Conservation (phyloP, 192 early-diverging fungal genomes). For the Podila epicladia region DNA sequence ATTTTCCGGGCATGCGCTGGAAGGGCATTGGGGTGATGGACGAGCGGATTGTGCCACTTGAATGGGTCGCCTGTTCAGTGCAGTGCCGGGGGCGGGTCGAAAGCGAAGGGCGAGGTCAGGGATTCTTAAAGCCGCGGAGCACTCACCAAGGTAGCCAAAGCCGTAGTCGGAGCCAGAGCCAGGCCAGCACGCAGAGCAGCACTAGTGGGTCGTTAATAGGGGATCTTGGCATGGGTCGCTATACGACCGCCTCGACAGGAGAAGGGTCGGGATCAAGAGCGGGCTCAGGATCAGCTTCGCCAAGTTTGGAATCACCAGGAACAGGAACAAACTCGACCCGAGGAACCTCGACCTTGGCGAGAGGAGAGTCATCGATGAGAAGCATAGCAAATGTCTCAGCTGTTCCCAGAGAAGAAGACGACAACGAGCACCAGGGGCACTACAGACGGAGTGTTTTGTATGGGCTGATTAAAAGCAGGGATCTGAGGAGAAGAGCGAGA, state of each 20-base stretch:
- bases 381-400: not conserved
- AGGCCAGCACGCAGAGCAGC: not conserved
- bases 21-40: constrained; percentile 52
- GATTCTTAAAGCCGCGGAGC: not conserved
- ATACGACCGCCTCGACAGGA: not conserved
- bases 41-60: constrained; percentile 44
- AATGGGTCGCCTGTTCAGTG: constrained; percentile 47
- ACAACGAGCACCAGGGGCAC: not conserved
- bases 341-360: no score
- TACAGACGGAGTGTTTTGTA: constrained; percentile 25
- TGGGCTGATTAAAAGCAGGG: constrained; percentile 36
- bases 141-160: not conserved
- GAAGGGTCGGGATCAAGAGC: not conserved
- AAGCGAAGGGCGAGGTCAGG: constrained; percentile 8
- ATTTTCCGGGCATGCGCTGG: constrained; percentile 42
- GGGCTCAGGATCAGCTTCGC: not conserved
- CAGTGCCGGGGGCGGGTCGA: constrained; percentile 33
- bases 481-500: constrained; percentile 27
- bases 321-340: no score
- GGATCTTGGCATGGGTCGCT: not conserved
- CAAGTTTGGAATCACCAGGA: no score
- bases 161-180: not conserved
- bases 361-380: not conserved
- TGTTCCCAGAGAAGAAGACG: not conserved
- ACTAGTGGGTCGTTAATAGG: not conserved